Evolutionary conservation across 2,329 filamentous ascomycete species (phyloP).

Genomic region (Proliferodiscus dingleyae): DNA sequence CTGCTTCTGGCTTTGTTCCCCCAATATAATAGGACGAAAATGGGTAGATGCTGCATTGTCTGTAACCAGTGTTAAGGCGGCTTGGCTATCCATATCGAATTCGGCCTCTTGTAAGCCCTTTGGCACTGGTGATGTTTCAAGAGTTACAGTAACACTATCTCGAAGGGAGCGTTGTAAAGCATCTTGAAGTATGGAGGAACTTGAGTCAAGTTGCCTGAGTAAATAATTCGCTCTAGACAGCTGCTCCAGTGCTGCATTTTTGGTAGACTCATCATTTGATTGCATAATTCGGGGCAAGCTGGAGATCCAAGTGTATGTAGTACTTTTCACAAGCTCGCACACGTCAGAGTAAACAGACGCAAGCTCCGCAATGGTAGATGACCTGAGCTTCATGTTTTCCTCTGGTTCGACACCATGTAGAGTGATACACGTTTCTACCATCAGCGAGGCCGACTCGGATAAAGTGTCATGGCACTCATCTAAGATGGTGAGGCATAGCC

Average conservation of each 20-base stretch:
- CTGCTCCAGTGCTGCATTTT: constrained; percentile 67
- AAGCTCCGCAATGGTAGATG: constrained; percentile 55
- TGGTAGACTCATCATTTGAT: constrained; percentile 72
- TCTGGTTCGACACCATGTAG: constrained; percentile 51
- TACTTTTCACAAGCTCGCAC: constrained; percentile 60
- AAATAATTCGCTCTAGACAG: constrained; percentile 69
- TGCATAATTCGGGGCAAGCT: constrained; percentile 81
- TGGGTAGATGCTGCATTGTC: constrained; percentile 16
- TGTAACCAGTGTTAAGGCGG: constrained; percentile 23
- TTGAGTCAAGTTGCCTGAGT: constrained; percentile 56
- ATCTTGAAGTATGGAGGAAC: constrained; percentile 62
- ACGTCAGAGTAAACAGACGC: constrained; percentile 58
- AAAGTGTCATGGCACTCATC: constrained; percentile 75
- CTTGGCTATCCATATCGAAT: constrained; percentile 28
- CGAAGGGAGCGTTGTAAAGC: constrained; percentile 64
- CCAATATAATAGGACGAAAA: constrained; percentile 59
- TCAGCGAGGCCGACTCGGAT: constrained; percentile 60
- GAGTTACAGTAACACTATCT: constrained; percentile 57
- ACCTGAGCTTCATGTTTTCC: constrained; percentile 29
- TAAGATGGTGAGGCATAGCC: constrained; percentile 68
- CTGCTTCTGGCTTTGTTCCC: constrained; percentile 60
- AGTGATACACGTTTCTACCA: constrained; percentile 77
- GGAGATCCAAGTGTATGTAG: constrained; percentile 74
- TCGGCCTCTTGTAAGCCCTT: constrained; percentile 25
- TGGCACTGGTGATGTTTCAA: constrained; percentile 18